Percentiles rank a stretch among this genome's conserved stretches.
These are phyloP conservation scores for Fusarium begoniae DNA, from an alignment of 2,329 filamentous ascomycete species.

Conservation along the genomic window DNA sequence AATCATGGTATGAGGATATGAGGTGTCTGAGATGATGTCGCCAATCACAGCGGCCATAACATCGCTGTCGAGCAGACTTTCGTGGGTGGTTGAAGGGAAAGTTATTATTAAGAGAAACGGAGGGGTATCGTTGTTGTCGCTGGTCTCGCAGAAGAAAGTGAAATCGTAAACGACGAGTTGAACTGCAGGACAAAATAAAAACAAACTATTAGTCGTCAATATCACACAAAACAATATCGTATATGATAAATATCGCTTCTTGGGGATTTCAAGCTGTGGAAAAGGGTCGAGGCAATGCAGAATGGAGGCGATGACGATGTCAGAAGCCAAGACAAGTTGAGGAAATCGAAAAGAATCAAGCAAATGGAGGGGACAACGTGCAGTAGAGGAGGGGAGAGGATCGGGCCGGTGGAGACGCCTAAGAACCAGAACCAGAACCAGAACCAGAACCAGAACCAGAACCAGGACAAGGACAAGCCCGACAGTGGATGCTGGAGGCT, in stretches of 20 bases:
- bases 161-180: slow-evolving; percentile 32
- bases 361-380: slow-evolving; percentile 35
- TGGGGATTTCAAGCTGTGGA: not conserved
- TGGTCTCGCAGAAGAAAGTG: slow-evolving; percentile 26
- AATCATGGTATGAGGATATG: slow-evolving; percentile 78
- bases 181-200: slow-evolving; percentile 34
- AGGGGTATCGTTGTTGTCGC: slow-evolving; percentile 36
- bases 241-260: slow-evolving; percentile 18
- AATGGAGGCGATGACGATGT: slow-evolving; percentile 39
- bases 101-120: slow-evolving; percentile 27
- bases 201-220: slow-evolving; percentile 37
- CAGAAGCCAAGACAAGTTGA: slow-evolving; percentile 33
- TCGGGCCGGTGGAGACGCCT: slow-evolving; percentile 37
- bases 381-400: slow-evolving; percentile 37
- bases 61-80: slow-evolving; percentile 44
- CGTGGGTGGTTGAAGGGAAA: slow-evolving; percentile 1
- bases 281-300: slow-evolving; percentile 16
- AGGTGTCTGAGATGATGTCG: slow-evolving; percentile 78
- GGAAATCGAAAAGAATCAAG: slow-evolving; percentile 39
- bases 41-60: slow-evolving; percentile 72
- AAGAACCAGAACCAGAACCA: slow-evolving; percentile 11
- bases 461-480: slow-evolving; percentile 35
- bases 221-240: slow-evolving; percentile 22
- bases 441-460: slow-evolving; percentile 17
- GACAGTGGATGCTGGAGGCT: slow-evolving; percentile 19